Percentiles rank a stretch among this genome's conserved stretches.
Conservation (phyloP, 2,329 filamentous ascomycete genomes). For the Alternaria angustiovoidea region DNA sequence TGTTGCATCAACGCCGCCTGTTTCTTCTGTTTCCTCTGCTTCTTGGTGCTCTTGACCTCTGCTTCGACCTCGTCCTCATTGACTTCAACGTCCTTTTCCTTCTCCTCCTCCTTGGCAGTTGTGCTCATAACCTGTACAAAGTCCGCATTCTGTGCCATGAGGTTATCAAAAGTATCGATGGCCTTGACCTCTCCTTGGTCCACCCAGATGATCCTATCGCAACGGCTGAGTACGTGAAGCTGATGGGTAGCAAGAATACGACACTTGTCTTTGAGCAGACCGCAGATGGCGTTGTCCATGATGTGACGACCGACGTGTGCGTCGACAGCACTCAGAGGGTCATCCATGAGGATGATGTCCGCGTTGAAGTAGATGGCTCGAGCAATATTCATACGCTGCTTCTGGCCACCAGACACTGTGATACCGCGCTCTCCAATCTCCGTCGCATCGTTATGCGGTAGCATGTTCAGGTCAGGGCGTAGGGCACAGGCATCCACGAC, state of each 20-base stretch:
- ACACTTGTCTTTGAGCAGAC: constrained; percentile 86
- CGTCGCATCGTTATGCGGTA: constrained; percentile 87
- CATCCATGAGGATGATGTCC: constrained; percentile 70
- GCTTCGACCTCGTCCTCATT: constrained; percentile 59
- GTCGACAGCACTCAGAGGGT: constrained; percentile 66
- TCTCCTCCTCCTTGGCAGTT: constrained; percentile 69
- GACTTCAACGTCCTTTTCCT: constrained; percentile 55
- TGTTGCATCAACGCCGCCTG: constrained; percentile 73
- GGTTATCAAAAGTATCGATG: constrained; percentile 86
- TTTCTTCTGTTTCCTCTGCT: constrained; percentile 55
- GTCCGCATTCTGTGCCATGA: constrained; percentile 79
- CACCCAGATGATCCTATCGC: constrained; percentile 93
- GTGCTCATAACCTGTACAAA: constrained; percentile 87
- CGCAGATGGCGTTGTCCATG: constrained; percentile 93
- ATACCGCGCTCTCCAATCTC: constrained; percentile 97
- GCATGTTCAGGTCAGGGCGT: constrained; percentile 85
- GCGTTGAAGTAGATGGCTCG: constrained; percentile 73
- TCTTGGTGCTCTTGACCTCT: constrained; percentile 67
- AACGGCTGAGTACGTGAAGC: constrained; percentile 88
- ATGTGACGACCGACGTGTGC: constrained; percentile 72
- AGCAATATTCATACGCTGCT: constrained; percentile 93
- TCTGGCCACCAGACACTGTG: constrained; percentile 93
- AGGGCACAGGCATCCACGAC: constrained; percentile 90
- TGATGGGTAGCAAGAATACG: constrained; percentile 94
- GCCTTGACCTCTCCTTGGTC: constrained; percentile 84